A percentile compares a stretch with the other conserved stretches of the same genome.
phyloP scores from a whole-genome alignment of 2,329 filamentous ascomycete genomes.

The Sporothrix mexicana region DNA sequence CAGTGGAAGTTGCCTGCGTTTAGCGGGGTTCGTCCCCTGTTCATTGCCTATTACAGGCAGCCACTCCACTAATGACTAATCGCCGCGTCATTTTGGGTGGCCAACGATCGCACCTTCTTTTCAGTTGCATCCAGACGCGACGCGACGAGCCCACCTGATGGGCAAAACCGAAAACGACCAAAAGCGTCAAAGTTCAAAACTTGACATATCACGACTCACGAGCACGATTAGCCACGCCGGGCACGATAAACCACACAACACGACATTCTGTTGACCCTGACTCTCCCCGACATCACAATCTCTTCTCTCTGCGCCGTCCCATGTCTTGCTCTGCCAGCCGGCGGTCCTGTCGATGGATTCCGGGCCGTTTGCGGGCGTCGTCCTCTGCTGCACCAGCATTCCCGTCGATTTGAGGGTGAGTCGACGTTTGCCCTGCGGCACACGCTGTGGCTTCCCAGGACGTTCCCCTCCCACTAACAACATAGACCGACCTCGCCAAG shows the following conservation, averaged over 20 bases:
- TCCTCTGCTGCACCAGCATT: slow-evolving; percentile 89
- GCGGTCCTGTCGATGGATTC: slow-evolving; percentile 39
- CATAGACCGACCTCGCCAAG: slow-evolving; percentile 56
- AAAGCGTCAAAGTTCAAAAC: not conserved
- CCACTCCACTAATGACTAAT: slow-evolving; percentile 28
- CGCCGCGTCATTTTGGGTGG: slow-evolving; percentile 11
- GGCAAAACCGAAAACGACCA: not conserved
- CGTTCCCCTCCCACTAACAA: no score
- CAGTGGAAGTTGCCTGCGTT: not conserved
- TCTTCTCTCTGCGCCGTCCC: slow-evolving; percentile 2
- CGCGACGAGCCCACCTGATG: slow-evolving; percentile 24
- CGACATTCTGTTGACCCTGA: no score
- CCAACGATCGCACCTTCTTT: slow-evolving; percentile 1
- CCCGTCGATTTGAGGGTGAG: slow-evolving; percentile 77
- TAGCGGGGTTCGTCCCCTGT: not conserved
- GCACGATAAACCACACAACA: not conserved
- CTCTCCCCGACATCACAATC: not conserved
- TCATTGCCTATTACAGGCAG: not conserved
- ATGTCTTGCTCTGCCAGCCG: slow-evolving; percentile 30
- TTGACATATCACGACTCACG: not conserved
- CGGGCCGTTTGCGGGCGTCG: slow-evolving; percentile 64
- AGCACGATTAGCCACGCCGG: not conserved
- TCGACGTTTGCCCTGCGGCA: no score
- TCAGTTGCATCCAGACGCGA: slow-evolving; percentile 23
- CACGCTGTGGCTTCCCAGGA: no score